phyloP scores from a whole-genome alignment of 1,139 yeast species.

The Kodamaea ohmeri region DNA sequence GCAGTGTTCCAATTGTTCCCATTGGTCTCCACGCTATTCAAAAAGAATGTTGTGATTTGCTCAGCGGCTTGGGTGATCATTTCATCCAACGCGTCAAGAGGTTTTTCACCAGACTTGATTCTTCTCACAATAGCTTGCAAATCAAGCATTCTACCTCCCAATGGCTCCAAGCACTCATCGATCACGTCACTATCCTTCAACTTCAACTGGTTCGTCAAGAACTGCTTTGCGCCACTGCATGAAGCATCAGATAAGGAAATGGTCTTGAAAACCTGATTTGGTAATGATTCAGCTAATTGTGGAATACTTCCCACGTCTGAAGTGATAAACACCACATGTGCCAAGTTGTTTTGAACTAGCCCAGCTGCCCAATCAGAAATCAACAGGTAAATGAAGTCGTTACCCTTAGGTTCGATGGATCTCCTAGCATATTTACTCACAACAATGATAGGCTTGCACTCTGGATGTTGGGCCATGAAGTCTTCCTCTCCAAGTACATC shows the following conservation, averaged over 20 bases:
- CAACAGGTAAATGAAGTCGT: conserved; percentile 69
- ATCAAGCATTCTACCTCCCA: conserved; percentile 95
- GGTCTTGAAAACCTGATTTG: conserved; percentile 81
- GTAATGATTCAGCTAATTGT: conserved; percentile 65
- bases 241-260: conserved; percentile 81
- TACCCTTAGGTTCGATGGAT: conserved; percentile 23
- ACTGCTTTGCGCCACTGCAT: conserved; percentile 63
- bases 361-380: conserved; percentile 88
- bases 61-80: conserved; percentile 84
- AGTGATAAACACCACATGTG: conserved; percentile 86
- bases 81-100: conserved; percentile 70
- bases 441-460: conserved; percentile 81
- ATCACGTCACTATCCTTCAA: conserved; percentile 32
- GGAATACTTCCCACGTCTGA: conserved; percentile 80
- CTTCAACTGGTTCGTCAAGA: conserved; percentile 60
- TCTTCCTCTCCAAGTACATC: conserved; percentile 66
- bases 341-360: conserved; percentile 71
- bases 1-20: conserved; percentile 62
- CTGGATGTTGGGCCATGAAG: conserved; percentile 82
- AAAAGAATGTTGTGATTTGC: conserved; percentile 80
- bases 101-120: conserved; percentile 81
- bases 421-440: conserved; percentile 68
- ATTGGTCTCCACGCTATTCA: conserved; percentile 42
- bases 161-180: conserved; percentile 61
- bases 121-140: conserved; percentile 88